Base-by-base conservation (phyloP, 2,329 filamentous ascomycete genomes). In the Aureobasidium sp. region DNA sequence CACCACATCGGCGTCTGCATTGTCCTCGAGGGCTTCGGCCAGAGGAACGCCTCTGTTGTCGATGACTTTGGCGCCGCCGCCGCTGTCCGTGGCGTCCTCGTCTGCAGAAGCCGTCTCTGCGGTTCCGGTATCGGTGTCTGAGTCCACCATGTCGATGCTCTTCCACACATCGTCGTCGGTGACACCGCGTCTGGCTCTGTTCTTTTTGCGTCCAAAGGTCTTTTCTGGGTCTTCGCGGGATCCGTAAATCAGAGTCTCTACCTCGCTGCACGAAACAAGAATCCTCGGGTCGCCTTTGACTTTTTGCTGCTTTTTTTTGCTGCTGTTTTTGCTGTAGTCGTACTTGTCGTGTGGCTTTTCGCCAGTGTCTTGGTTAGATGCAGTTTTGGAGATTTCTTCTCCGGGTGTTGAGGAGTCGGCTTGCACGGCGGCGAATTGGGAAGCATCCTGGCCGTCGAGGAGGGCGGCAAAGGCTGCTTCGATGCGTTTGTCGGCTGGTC, bases 241-340 rank as follows among this genome's bases (percentile, higher is more conserved):
- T 6, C 77, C 77, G 66, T 85, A 85, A 0, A 85, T 72, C 8
- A 76, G 65, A 4, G 70, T 74, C 67, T 85, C 81, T 2, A 84
- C 78, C 15, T 77, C 74, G 20, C 77, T 75, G 63, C 81, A 82
- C 0, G 77, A 73, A 2, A 85, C 75, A 1, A 82, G 72, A 6
- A 82, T 70, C 0, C 82, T 70, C 5, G 74, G 70, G 53, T 84
- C 83, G 7, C 82, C 81, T 68, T 84, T 66, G 20, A 60, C 45
- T 22, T 63, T 63, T 41, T 60, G 57, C 31, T 58, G 55, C 29
- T 55, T 55, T 41, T 55, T 47, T 37, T 45, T 57, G n/a, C 39
- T 44, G 41, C 37, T 58, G 55, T 15, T 48, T 15, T 48, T 58
- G 55, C 55, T 20, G 31, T 48, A 47, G 9, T 53, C 48, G 4